These are phyloP conservation scores for Theobroma cacao DNA, from an alignment of 345 rosid genomes.

Conservation along the genomic window DNA sequence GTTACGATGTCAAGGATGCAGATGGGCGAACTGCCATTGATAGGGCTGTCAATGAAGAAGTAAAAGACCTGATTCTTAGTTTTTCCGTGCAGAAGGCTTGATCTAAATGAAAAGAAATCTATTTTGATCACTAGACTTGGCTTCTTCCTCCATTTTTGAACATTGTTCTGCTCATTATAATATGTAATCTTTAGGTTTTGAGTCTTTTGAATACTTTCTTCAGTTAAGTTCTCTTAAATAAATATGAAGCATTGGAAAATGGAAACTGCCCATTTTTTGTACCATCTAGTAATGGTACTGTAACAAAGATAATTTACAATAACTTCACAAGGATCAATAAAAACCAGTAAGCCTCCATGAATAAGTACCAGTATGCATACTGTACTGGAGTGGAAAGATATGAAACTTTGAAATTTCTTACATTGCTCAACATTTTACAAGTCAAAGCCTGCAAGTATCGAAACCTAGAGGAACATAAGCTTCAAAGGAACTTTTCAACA, in stretches of 20 bases:
- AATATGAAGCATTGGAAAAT: not conserved
- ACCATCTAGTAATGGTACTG: too few species aligned
- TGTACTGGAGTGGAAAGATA: not conserved
- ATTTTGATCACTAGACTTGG: not conserved
- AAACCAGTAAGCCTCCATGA: not conserved
- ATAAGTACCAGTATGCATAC: not conserved
- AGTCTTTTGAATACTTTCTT: not conserved
- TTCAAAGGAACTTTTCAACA: not conserved
- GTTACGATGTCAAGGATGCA: constrained; percentile 54
- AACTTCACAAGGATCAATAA: not conserved
- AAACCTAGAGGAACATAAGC: not conserved
- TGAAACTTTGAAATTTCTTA: not conserved
- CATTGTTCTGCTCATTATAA: not conserved
- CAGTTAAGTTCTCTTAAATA: not conserved
- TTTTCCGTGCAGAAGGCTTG: constrained; percentile 64
- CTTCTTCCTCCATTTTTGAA: not conserved
- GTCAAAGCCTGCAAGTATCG: not conserved
- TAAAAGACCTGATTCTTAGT: constrained; percentile 59
- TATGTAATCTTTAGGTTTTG: not conserved
- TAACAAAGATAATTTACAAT: not conserved
- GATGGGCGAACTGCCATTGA: constrained; percentile 80
- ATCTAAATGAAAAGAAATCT: not conserved
- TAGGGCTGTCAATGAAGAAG: constrained; percentile 55
- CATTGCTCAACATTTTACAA: not conserved
- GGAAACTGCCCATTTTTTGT: not conserved